Evolutionary conservation across 1,139 yeast species (phyloP), one percentile per base, ranked within the genome.

Genomic region (Yamadazyma trypodendri): DNA sequence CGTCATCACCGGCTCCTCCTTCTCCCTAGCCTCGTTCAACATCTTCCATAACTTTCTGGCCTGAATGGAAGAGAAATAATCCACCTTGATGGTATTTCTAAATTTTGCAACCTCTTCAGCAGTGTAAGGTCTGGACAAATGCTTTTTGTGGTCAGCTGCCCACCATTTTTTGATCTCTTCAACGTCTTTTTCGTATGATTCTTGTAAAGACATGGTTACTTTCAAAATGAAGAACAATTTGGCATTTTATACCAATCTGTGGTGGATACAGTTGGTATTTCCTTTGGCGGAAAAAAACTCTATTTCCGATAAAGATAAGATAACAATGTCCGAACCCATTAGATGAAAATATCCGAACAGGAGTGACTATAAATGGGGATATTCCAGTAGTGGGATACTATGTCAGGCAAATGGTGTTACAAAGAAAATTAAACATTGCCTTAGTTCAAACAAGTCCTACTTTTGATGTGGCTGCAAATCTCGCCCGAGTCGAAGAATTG

Each of bases 371-470:
- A 29, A 29, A 29, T 5, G 24, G 32, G 24, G 31, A 11, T 9
- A 27, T 13, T 7, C 10, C 6, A 23, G n/a, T 10, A 12, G n/a
- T 11, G 25, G n/a, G n/a, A n/a, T n/a, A n/a, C n/a, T n/a, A n/a
- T n/a, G n/a, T n/a, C n/a, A n/a, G n/a, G n/a, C n/a, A n/a, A 21
- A 41, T 37, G 42, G 38, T 37, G 10, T 40, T 42, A 21, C 28
- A 23, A n/a, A 43, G 29, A 40, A 27, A 24, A 18, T 54, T 70
- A 43, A 81, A 77, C 49, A 76, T 87, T 7, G 96, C 95, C 0
- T 68, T 87, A 38, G 63, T 87, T 39, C 96, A 87, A 60, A 70
- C 86, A 48, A 76, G 79, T 31, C 84, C 89, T 1, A 81, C 86
- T 4, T 71, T 75, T 3, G 82, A 79, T 52, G 79, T 81, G 54